phyloP scores from a whole-genome alignment of 192 early-diverging fungal genomes.

The Chytriomyces sp. region DNA sequence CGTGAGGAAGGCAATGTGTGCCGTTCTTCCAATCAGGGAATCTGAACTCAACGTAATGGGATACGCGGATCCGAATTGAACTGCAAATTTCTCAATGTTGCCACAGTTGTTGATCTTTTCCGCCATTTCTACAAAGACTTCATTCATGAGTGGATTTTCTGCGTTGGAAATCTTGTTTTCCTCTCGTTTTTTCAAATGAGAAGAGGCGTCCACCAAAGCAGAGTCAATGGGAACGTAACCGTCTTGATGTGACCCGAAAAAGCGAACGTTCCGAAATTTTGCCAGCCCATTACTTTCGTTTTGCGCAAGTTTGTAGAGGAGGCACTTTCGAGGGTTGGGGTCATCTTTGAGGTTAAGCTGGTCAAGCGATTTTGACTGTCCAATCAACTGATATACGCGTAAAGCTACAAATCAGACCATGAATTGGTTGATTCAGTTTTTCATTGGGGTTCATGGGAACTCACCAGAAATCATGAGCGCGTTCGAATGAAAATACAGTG shows the following conservation, averaged over 20 bases:
- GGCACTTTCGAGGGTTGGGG: background rate
- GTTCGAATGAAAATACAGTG: slow-evolving; percentile 30
- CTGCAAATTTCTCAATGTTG: slow-evolving; percentile 10
- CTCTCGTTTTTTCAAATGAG: background rate
- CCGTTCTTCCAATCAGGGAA: slow-evolving; percentile 28
- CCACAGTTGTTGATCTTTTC: background rate
- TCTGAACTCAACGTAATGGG: background rate
- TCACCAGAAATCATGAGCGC: slow-evolving; percentile 21
- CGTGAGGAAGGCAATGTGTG: slow-evolving; percentile 34
- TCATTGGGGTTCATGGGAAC: too few species aligned
- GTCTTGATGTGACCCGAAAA: slow-evolving; percentile 33
- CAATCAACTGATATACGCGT: slow-evolving; percentile 2
- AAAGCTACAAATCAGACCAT: background rate
- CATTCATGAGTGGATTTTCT: background rate
- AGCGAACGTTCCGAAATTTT: slow-evolving; percentile 21
- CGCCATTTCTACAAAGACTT: slow-evolving; percentile 21
- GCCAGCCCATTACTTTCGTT: slow-evolving; percentile 10
- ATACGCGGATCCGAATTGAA: slow-evolving; percentile 1
- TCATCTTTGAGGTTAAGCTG: slow-evolving; percentile 33
- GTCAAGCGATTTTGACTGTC: slow-evolving; percentile 6
- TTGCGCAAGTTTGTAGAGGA: slow-evolving; percentile 21
- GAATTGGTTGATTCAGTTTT: too few species aligned
- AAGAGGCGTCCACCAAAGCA: background rate
- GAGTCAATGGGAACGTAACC: slow-evolving; percentile 21
- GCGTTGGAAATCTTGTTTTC: background rate